Percentiles rank a stretch among this genome's conserved stretches.
These are phyloP conservation scores for Scortechinia acanthostroma DNA, from an alignment of 2,329 filamentous ascomycete genomes.

Conservation along the genomic window DNA sequence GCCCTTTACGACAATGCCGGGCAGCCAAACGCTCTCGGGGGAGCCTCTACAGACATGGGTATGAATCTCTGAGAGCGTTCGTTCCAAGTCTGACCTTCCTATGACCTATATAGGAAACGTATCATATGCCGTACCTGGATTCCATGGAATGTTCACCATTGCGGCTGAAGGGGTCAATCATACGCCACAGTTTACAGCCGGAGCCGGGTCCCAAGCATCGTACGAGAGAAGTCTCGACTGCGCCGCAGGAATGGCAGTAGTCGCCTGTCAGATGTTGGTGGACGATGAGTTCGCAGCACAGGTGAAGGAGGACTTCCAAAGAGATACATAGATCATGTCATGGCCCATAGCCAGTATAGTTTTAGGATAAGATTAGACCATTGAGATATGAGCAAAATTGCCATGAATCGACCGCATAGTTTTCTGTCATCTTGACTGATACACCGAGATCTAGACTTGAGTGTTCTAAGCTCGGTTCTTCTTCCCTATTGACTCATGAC, in stretches of 20 bases:
- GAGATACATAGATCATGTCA: too few relatives aligned
- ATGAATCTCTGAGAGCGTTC: slow-evolving; percentile 9
- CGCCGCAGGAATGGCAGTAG: slow-evolving; percentile 14
- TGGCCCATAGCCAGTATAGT: too few relatives aligned
- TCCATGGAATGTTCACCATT: slow-evolving; percentile 39
- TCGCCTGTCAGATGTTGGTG: slow-evolving; percentile 15
- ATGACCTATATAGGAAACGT: slow-evolving; percentile 40
- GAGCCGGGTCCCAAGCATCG: slow-evolving; percentile 16
- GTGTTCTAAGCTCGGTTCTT: too few relatives aligned
- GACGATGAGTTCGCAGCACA: too few relatives aligned
- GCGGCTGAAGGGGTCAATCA: slow-evolving; percentile 26
- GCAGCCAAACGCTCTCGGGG: slow-evolving; percentile 21
- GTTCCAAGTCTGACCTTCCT: background rate
- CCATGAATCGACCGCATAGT: too few relatives aligned
- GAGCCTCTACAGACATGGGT: slow-evolving; percentile 11
- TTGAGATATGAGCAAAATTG: too few relatives aligned
- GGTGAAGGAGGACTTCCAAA: too few relatives aligned
- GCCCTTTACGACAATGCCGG: slow-evolving; percentile 26
- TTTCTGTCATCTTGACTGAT: too few relatives aligned
- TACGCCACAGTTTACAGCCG: slow-evolving; percentile 30
- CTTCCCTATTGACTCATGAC: too few relatives aligned
- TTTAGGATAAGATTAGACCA: too few relatives aligned
- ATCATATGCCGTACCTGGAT: slow-evolving; percentile 32
- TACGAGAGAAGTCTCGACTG: slow-evolving; percentile 9
- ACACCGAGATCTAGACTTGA: too few relatives aligned